Evolutionary conservation across 805 yeast species (phyloP).

Genomic region (Jamesozyma piceae): DNA sequence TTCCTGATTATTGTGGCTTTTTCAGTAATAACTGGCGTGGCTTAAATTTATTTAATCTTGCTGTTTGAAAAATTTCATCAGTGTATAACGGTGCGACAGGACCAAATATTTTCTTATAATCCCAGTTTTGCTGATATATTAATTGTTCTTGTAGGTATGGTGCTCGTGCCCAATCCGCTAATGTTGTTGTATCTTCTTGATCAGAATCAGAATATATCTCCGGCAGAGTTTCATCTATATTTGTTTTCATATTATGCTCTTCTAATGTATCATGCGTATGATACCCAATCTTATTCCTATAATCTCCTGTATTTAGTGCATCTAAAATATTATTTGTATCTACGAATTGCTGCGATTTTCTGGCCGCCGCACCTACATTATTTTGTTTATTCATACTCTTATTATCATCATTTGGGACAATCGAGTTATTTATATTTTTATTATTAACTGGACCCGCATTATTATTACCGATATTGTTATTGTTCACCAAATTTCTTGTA

Average conservation of each 20-base stretch:
- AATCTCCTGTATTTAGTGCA: constrained; percentile 26
- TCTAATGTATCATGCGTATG: constrained; percentile 2
- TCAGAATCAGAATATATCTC: constrained; percentile 46
- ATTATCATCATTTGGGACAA: neutral
- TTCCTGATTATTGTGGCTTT: constrained; percentile 4
- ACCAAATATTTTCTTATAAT: constrained; percentile 67
- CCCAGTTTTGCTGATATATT: constrained; percentile 40
- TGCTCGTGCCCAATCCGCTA: constrained; percentile 55
- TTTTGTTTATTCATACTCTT: neutral
- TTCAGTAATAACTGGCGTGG: constrained; percentile 44
- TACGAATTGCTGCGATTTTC: neutral
- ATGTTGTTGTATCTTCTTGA: constrained; percentile 39
- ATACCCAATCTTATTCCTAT: constrained; percentile 21
- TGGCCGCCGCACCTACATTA: neutral
- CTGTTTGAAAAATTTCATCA: constrained; percentile 54
- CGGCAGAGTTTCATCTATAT: constrained; percentile 31
- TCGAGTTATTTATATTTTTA: neutral
- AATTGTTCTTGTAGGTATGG: constrained; percentile 44
- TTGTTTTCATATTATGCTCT: neutral
- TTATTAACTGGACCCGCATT: neutral
- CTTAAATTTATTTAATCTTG: constrained; percentile 42
- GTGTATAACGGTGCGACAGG: constrained; percentile 59
- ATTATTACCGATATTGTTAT: neutral
- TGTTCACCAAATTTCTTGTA: neutral
- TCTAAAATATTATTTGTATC: constrained; percentile 15